phyloP scores from a whole-genome alignment of 208 protist species.

The Leishmania turanica region DNA sequence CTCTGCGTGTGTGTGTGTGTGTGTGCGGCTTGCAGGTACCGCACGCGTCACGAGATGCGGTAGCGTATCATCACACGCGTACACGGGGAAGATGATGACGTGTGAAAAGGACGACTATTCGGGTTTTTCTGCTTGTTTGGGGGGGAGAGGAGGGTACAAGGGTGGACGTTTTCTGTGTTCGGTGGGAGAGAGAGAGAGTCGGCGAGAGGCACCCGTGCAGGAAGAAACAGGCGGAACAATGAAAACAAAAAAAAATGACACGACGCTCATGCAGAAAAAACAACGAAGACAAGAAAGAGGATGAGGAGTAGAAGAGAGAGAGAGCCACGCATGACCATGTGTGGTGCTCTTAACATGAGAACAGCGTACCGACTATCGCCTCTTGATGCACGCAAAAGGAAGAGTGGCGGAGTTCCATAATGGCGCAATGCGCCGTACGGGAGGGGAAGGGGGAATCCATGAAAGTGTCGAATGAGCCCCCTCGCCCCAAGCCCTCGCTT shows the following conservation, averaged over 20 bases:
- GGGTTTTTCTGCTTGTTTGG: not conserved
- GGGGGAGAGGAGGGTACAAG: no score
- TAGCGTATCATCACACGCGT: not conserved
- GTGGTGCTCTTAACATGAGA: not conserved
- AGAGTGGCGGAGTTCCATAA: not conserved
- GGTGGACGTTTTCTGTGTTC: not conserved
- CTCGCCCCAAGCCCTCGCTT: not conserved
- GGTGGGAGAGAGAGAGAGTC: not conserved
- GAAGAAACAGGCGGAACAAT: not conserved
- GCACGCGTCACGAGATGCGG: not conserved
- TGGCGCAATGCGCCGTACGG: not conserved
- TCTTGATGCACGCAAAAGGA: not conserved
- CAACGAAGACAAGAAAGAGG: not conserved
- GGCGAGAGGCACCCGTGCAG: not conserved
- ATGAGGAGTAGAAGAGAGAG: not conserved
- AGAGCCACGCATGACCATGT: not conserved
- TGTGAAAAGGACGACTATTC: not conserved
- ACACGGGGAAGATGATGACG: not conserved
- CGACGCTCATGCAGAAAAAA: not conserved
- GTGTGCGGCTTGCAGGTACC: not conserved
- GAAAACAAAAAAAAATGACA: no score
- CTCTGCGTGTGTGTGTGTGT: conserved; percentile 6
- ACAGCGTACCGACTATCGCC: not conserved
- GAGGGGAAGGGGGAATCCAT: not conserved
- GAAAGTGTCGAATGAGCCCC: not conserved